Evolutionary conservation across 345 rosid genomes (phyloP).

Genomic region (Arabidopsis arenosa): DNA sequence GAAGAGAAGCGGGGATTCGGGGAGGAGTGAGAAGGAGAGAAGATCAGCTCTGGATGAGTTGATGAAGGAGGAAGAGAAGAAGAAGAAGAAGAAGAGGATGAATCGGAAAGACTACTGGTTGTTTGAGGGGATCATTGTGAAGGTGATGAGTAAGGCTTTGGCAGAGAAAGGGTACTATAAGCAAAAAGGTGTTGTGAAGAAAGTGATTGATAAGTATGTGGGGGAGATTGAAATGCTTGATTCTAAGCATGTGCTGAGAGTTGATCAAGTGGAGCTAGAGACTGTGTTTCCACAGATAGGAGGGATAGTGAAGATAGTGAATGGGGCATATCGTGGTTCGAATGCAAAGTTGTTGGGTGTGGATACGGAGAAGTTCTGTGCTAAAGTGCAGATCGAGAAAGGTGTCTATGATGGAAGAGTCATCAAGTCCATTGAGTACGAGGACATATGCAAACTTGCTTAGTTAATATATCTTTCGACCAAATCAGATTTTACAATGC

Average conservation of each 20-base stretch:
- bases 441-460: conserved; percentile 85
- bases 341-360: conserved; percentile 78
- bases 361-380: conserved; percentile 82
- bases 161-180: conserved; percentile 85
- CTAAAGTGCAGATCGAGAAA: conserved; percentile 88
- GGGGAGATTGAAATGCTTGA: conserved; percentile 91
- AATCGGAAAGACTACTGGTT: conserved; percentile 94
- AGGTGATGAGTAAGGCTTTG: conserved; percentile 87
- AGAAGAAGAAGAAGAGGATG: no score
- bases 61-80: no score
- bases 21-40: conserved; percentile 47
- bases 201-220: conserved; percentile 82
- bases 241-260: conserved; percentile 75
- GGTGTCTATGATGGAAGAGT: conserved; percentile 92
- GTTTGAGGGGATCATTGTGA: conserved; percentile 78
- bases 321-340: conserved; percentile 85
- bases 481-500: background rate
- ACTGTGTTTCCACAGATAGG: conserved; percentile 93
- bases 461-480: conserved; percentile 38
- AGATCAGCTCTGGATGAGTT: conserved; percentile 80
- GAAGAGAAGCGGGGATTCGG: conserved; percentile 41
- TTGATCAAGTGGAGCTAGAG: conserved; percentile 97
- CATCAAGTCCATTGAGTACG: conserved; percentile 81
- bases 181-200: conserved; percentile 83
- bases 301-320: conserved; percentile 74